Base-by-base conservation (phyloP, 2,329 filamentous ascomycete species). In the Neonectria neomacrospora region DNA sequence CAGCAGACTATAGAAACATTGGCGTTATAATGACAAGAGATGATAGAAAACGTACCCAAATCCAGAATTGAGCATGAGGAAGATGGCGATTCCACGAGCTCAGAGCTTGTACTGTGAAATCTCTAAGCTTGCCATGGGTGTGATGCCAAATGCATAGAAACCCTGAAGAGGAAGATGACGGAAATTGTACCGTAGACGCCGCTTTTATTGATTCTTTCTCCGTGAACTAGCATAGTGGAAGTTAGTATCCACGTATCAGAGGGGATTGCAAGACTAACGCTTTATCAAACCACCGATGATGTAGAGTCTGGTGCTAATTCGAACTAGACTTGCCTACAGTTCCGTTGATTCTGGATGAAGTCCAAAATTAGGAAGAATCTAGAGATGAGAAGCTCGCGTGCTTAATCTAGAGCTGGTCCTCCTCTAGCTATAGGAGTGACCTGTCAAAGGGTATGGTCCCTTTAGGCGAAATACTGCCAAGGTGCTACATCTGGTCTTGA, bases 131-230 rank as follows among this genome's bases (percentile, higher is more conserved):
- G 76, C 75, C 66, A 79, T 70, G 1, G 77, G 76, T 3, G 76
- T 79, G 28, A 78, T 75, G 2, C 73, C 69, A 42, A 76, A 76
- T 3, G 73, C 67, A 41, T 77, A 78, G 37, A 71, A 72, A 3
- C 73, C 76, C 28, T 76, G 75, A 76, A 78, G 8, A 78, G 64
- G 59, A 78, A 78, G 14, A 78, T 74, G 8, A 75, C 65, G 1
- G 75, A 75, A 20, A 78, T 76, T 2, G 77, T 79, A 22, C 77
- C 78, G 50, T 80, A 82, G 16, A 81, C 76, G 6, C 75, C 80
- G 6, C 78, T 76, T 7, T 70, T 74, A 62, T 81, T 75, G 1
- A 71, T 75, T 34, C 76, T 78, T 10, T 55, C 72, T 68, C 79
- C 77, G 51, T 78, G 80, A 1, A 14, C 57, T 64, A n/a, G 37